Evolutionary conservation across 306 rosid species (phyloP).

Genomic region (Lagenaria siceraria): DNA sequence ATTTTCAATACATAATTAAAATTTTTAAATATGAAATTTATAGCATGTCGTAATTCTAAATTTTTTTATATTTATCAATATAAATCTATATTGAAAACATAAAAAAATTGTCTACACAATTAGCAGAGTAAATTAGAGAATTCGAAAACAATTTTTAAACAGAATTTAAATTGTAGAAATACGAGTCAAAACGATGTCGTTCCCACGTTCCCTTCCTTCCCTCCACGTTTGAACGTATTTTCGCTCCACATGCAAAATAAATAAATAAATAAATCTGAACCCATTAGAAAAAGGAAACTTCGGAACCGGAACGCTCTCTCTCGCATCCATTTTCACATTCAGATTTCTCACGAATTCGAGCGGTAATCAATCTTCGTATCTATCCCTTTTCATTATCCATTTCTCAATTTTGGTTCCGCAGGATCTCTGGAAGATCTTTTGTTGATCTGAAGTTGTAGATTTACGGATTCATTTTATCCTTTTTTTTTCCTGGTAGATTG

Average conservation of each 20-base stretch:
- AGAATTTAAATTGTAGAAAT: no score
- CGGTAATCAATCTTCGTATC: neutral
- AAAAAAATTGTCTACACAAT: no score
- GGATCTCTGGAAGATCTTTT: neutral
- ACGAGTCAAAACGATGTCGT: neutral
- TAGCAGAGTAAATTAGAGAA: no score
- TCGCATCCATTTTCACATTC: neutral
- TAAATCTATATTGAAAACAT: no score
- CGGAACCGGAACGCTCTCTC: neutral
- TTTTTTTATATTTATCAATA: no score
- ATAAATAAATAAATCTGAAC: neutral
- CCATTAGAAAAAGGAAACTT: neutral
- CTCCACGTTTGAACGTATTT: neutral
- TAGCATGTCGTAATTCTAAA: no score
- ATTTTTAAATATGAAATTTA: no score
- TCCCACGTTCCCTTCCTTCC: neutral
- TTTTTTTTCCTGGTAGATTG: neutral
- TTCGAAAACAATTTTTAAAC: no score
- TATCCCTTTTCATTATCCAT: neutral
- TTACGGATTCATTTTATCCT: neutral
- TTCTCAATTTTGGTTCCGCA: neutral
- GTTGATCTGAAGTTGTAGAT: neutral
- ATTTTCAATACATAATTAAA: no score
- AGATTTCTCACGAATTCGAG: conserved; percentile 1
- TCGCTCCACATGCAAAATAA: neutral